Evolutionary conservation across 2,329 filamentous ascomycete species (phyloP).

Genomic region (Drechmeria coniospora): DNA sequence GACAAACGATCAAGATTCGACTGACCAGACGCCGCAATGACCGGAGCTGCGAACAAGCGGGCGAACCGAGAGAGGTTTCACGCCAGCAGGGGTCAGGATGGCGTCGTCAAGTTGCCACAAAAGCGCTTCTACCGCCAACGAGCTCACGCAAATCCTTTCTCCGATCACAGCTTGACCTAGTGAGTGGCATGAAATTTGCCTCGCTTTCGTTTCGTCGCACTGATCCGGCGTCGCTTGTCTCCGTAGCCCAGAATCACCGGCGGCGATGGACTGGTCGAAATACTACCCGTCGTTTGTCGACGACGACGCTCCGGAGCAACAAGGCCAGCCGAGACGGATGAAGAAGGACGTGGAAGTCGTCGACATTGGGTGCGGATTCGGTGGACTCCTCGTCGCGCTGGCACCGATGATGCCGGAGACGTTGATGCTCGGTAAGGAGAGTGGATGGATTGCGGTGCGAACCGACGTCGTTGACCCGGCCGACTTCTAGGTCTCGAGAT

Average conservation of each 20-base stretch:
- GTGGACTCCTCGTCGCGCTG: constrained; percentile 75
- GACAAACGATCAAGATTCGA: too few relatives aligned
- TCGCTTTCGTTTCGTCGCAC: background rate
- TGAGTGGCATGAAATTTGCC: too few relatives aligned
- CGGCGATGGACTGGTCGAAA: constrained; percentile 79
- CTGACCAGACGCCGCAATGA: constrained; percentile 6
- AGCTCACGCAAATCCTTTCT: constrained; percentile 96
- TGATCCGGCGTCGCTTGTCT: background rate
- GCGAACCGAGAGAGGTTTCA: constrained; percentile 54
- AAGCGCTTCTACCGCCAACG: constrained; percentile 96
- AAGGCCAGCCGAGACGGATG: constrained; percentile 12
- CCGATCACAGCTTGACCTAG: constrained; percentile 83
- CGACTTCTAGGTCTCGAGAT: constrained; percentile 83
- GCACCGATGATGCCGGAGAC: constrained; percentile 68
- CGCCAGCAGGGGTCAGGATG: constrained; percentile 34
- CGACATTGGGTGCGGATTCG: constrained; percentile 95
- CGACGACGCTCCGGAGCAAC: constrained; percentile 15
- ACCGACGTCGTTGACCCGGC: too few relatives aligned
- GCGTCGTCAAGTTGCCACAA: constrained; percentile 53
- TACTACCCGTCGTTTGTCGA: constrained; percentile 63
- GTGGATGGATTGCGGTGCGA: too few relatives aligned
- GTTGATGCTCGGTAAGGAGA: constrained; percentile 57
- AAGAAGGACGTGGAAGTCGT: constrained; percentile 70
- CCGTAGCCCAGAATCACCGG: constrained; percentile 58
- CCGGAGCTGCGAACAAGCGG: constrained; percentile 33